Base-by-base conservation (phyloP, 371 early-diverging fungal species). In the Blastocladiella emersonii region DNA sequence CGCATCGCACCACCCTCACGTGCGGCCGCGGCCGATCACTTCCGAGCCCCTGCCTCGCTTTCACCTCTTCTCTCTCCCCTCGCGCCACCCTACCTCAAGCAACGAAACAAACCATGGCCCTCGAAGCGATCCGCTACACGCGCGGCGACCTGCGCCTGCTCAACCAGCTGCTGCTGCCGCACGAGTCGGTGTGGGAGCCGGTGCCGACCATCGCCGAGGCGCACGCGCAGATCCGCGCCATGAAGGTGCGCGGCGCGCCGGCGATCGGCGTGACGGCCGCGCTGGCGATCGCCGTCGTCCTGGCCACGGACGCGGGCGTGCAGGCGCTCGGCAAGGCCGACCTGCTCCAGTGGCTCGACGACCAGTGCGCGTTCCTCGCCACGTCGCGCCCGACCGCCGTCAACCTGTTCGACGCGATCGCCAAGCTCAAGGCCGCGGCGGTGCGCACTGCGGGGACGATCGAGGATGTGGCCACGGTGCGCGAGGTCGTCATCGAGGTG, bases 191-290 rank as follows among this genome's bases (percentile, higher is more conserved):
- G 41, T 94, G 88, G 75, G 84, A 90, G 64, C 71, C 75, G 21
- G 81, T 93, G 37, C 43, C 65, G 25, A 79, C 73, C 56, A 70
- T 85, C 41, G 74, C 84, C 63, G 82, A 88, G 25, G 95, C 93
- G 13, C 91, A 93, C 75, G 78, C 80, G 57, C 92, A 86, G 45
- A 97, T 97, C 72, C 86, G 85, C 69, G 83, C 87, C 63, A 97
- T 95, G 96, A 92, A 94, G 77, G 87, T 88, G 13, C 83, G 90
- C 48, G 90, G 90, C 30, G 89, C 95, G 7, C 97, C 97, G n/a
- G 97, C 97, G 27, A 97, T 97, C 66, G 97, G 93, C 65, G 92
- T 97, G 64, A 94, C 94, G 17, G 97, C 95, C 17, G 92, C 90
- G 1, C 78, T 94, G 5, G 83, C 92, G 2, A 78, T 95, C 13